A percentile compares a stretch with the other conserved stretches of the same genome.
Evolutionary conservation across 257 asterid species (phyloP).

Genomic region (Euphrasia confusa): DNA sequence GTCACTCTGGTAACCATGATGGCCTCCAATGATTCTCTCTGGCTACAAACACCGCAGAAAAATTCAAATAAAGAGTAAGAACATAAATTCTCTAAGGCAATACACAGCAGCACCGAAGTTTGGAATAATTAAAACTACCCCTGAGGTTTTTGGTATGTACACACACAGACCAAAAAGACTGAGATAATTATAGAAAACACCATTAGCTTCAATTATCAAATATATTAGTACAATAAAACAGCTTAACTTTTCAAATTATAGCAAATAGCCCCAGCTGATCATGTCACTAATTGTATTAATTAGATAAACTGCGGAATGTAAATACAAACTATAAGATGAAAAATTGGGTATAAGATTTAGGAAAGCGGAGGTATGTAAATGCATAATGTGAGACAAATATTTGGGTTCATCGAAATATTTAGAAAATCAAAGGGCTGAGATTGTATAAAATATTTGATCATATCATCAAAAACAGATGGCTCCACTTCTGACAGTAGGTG

Average conservation of each 20-base stretch:
- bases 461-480: too few relatives aligned
- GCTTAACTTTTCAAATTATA: neutral
- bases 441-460: neutral
- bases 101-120: neutral
- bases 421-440: neutral
- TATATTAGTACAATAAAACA: neutral
- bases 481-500: neutral
- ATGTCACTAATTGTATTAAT: neutral
- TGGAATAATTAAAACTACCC: neutral
- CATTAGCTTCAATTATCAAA: neutral
- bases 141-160: neutral
- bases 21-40: constrained; percentile 79
- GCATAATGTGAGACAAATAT: neutral
- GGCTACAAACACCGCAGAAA: constrained; percentile 46
- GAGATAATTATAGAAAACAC: neutral
- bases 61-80: constrained; percentile 6
- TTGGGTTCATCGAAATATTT: neutral
- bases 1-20: constrained; percentile 81
- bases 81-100: neutral
- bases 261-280: neutral
- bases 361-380: neutral
- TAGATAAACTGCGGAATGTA: neutral
- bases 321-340: neutral
- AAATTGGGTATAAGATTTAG: neutral
- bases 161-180: neutral